Percentiles rank a stretch among this genome's conserved stretches.
Conservation (phyloP, 352 stramenopile species). For the Phytopythium boreale region DNA sequence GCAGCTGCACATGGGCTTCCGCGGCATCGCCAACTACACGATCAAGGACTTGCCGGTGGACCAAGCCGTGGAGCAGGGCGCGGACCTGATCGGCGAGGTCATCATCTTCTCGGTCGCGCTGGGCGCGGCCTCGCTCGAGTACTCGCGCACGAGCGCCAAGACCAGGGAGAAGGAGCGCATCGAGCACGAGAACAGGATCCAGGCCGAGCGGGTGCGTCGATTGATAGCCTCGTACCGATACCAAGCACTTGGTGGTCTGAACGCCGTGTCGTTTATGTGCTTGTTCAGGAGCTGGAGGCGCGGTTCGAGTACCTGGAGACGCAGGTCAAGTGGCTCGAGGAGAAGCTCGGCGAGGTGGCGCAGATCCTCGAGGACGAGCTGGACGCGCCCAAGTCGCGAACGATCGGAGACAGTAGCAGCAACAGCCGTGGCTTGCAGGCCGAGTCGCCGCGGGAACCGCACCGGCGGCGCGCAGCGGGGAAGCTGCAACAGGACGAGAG, state of each 20-base stretch:
- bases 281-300: constrained; percentile 31
- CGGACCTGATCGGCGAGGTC: constrained; percentile 71
- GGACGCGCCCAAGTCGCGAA: constrained; percentile 18
- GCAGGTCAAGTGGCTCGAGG: constrained; percentile 47
- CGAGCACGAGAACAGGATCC: constrained; percentile 40
- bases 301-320: constrained; percentile 49
- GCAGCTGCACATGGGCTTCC: constrained; percentile 81
- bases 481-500: constrained; percentile 18
- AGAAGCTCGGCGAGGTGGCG: constrained; percentile 31
- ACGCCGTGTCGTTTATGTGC: not conserved
- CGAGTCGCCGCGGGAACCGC: constrained; percentile 1
- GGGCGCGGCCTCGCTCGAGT: constrained; percentile 67
- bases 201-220: constrained; percentile 31
- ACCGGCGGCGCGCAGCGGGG: constrained; percentile 4
- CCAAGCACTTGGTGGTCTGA: not conserved
- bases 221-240: not conserved
- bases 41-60: constrained; percentile 74
- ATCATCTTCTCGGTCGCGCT: constrained; percentile 81
- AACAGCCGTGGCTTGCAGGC: not conserved
- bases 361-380: constrained; percentile 34
- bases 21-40: constrained; percentile 67
- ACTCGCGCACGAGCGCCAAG: constrained; percentile 58
- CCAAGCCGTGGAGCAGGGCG: constrained; percentile 74
- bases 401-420: constrained; percentile 16
- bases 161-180: constrained; percentile 56